Conservation (phyloP, 306 rosid species). For the Delonix regia region DNA sequence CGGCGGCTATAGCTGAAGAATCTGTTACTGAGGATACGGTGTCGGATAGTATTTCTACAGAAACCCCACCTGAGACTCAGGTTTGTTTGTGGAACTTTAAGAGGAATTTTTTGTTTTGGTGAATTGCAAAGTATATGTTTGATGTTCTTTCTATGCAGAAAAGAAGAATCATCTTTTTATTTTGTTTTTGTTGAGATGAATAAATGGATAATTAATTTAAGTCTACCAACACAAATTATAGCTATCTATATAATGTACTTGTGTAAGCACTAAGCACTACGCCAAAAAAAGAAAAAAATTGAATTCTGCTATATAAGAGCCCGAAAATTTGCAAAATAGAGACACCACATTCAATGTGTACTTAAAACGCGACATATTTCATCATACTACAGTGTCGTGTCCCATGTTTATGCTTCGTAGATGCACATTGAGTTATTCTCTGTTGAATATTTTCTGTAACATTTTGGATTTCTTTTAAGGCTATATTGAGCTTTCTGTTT, state of each 20-base stretch:
- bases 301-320: no score
- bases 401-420: no score
- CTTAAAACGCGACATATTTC: background rate
- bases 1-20: slow-evolving; percentile 46
- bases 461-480: background rate
- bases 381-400: background rate
- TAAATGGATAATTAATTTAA: background rate
- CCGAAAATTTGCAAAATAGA: background rate
- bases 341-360: background rate
- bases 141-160: background rate
- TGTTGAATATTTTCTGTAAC: background rate
- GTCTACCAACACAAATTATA: background rate
- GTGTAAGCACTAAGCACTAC: no score
- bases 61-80: slow-evolving; percentile 41
- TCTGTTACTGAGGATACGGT: slow-evolving; percentile 37
- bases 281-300: background rate
- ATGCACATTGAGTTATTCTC: background rate
- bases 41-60: slow-evolving; percentile 21
- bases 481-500: background rate
- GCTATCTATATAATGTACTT: background rate
- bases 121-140: background rate
- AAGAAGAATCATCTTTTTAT: no score
- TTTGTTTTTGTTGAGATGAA: background rate
- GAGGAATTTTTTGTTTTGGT: background rate
- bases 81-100: slow-evolving; percentile 37